Percentiles rank a stretch among this genome's conserved stretches.
Evolutionary conservation across 2,329 filamentous ascomycete genomes (phyloP).

Genomic region (Paracorniculantispora psalliotae): DNA sequence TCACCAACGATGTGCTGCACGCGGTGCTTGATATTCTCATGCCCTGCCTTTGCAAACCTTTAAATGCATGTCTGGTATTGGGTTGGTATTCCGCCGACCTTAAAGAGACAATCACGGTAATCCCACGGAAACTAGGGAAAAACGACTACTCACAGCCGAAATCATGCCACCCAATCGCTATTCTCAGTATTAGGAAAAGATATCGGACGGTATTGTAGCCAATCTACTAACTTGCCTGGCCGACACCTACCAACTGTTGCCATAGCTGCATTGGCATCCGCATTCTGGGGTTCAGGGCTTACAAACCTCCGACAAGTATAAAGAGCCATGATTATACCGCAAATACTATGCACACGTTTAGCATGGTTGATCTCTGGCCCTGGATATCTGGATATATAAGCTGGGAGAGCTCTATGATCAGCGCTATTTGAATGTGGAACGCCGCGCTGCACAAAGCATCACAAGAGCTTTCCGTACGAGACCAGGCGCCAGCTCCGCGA

Average conservation of each 20-base stretch:
- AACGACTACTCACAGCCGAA: slow-evolving; percentile 18
- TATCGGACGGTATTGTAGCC: slow-evolving; percentile 15
- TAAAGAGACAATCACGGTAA: slow-evolving; percentile 15
- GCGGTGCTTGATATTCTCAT: slow-evolving; percentile 16
- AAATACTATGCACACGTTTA: too few relatives aligned
- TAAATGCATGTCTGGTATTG: slow-evolving; percentile 17
- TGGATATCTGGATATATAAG: too few relatives aligned
- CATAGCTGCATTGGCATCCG: too few relatives aligned
- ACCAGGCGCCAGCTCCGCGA: too few relatives aligned
- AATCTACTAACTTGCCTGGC: slow-evolving; percentile 16
- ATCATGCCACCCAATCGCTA: slow-evolving; percentile 18
- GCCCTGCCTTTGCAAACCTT: slow-evolving; percentile 15
- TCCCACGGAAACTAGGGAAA: slow-evolving; percentile 18
- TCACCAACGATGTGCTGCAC: slow-evolving; percentile 19
- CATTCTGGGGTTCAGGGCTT: too few relatives aligned
- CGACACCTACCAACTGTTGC: slow-evolving; percentile 9
- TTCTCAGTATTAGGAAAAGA: slow-evolving; percentile 18
- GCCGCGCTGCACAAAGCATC: too few relatives aligned
- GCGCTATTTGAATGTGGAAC: too few relatives aligned
- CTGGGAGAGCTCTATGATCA: too few relatives aligned
- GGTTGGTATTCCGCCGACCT: slow-evolving; percentile 18
- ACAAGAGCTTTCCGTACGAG: too few relatives aligned
- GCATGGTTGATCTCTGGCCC: too few relatives aligned
- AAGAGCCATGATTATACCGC: too few relatives aligned
- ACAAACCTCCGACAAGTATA: too few relatives aligned